Evolutionary conservation across 2,329 filamentous ascomycete genomes (phyloP).

Genomic region (Aspergillus sp.): DNA sequence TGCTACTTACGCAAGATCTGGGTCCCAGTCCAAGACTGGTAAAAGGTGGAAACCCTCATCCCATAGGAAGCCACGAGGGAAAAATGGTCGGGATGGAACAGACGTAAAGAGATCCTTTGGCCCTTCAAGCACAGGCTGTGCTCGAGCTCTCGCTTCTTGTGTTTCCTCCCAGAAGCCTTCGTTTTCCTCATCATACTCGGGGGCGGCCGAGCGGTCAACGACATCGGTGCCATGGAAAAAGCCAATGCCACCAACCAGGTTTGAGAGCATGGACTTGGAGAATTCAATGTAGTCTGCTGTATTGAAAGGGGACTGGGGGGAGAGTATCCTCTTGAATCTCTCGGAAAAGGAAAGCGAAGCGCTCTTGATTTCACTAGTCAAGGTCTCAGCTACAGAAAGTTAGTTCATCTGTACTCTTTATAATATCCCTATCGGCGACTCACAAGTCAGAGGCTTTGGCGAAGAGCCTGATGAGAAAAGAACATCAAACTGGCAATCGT

Average conservation of each 20-base stretch:
- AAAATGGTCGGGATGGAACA: constrained; percentile 91
- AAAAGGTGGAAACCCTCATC: constrained; percentile 96
- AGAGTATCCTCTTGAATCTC: constrained; percentile 71
- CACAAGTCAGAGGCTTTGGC: constrained; percentile 52
- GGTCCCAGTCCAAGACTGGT: constrained; percentile 90
- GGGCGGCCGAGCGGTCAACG: constrained; percentile 86
- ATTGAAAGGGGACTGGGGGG: constrained; percentile 73
- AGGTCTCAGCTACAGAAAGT: constrained; percentile 51
- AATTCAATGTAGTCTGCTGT: constrained; percentile 73
- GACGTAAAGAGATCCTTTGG: constrained; percentile 88
- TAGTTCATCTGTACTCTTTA: constrained; percentile 9
- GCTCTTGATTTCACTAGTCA: constrained; percentile 68
- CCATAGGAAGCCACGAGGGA: constrained; percentile 95
- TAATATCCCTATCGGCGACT: constrained; percentile 19
- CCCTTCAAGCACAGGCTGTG: constrained; percentile 69
- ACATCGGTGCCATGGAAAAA: constrained; percentile 90
- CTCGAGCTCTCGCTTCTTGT: constrained; percentile 71
- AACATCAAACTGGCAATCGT: constrained; percentile 69
- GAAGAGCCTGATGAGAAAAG: constrained; percentile 80
- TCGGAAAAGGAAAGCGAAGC: constrained; percentile 69
- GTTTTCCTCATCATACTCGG: constrained; percentile 91
- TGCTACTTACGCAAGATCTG: constrained; percentile 66
- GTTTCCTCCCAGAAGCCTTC: constrained; percentile 96
- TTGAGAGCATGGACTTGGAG: constrained; percentile 88
- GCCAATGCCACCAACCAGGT: constrained; percentile 88